phyloP scores from a whole-genome alignment of 106 monocot species.

The Phalaenopsis equestris region DNA sequence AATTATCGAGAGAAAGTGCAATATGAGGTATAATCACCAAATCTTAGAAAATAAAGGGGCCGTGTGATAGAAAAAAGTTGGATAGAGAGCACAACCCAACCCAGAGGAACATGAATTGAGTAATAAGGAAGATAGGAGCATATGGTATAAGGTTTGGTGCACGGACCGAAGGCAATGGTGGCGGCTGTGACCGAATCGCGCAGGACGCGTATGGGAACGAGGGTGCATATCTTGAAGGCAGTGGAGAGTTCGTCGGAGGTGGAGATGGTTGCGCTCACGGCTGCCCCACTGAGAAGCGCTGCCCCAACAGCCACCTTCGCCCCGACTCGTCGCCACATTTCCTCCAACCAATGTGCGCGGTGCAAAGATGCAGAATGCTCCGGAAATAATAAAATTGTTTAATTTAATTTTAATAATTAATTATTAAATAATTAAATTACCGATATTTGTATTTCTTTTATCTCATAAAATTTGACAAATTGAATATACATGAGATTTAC shows the following conservation, averaged over 20 bases:
- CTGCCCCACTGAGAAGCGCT: slow-evolving; percentile 19
- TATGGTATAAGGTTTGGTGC: background rate
- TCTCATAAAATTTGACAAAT: too few species aligned
- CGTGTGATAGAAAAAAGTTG: background rate
- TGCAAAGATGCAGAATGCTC: too few species aligned
- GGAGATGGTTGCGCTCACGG: slow-evolving; percentile 21
- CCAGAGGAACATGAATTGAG: background rate
- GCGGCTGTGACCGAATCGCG: slow-evolving; percentile 72
- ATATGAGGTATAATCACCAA: background rate
- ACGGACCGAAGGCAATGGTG: slow-evolving; percentile 59
- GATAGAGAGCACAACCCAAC: background rate
- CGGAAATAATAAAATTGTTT: too few species aligned
- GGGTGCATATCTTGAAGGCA: slow-evolving; percentile 61
- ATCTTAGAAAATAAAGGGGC: background rate
- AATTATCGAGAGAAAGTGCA: background rate
- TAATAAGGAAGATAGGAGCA: background rate
- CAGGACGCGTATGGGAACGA: slow-evolving; percentile 59
- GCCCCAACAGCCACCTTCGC: slow-evolving; percentile 24
- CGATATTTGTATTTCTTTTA: too few species aligned
- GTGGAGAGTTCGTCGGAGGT: slow-evolving; percentile 47
- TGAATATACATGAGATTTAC: too few species aligned
- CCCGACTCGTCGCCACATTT: slow-evolving; percentile 26
- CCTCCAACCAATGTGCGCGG: background rate
- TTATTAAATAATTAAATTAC: too few species aligned
- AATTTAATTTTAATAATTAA: background rate